Evolutionary conservation across 371 early-diverging fungal species (phyloP).

Genomic region (Funneliformis caledonium): DNA sequence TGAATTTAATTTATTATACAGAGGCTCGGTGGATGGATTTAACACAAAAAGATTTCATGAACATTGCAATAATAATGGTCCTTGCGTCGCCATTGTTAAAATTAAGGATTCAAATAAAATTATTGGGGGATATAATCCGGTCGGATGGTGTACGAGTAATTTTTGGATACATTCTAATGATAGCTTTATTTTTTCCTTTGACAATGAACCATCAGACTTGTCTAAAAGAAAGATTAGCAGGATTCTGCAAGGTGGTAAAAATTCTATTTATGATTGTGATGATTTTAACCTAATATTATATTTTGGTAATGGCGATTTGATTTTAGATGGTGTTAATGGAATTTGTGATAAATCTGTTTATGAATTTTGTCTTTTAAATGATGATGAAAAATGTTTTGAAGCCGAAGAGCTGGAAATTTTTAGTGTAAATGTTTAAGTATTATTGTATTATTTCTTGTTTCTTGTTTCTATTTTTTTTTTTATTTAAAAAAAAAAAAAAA

Average conservation of each 20-base stretch:
- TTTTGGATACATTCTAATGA: constrained; percentile 14
- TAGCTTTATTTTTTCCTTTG: constrained; percentile 25
- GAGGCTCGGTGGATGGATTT: constrained; percentile 3
- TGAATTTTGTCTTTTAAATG: background rate
- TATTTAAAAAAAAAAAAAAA: too few species aligned
- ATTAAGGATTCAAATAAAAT: constrained; percentile 4
- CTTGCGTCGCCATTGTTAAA: background rate
- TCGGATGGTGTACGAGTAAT: constrained; percentile 23
- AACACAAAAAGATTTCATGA: background rate
- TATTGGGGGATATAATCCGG: constrained; percentile 38
- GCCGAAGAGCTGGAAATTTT: background rate
- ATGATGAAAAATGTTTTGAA: background rate
- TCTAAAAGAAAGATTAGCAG: constrained; percentile 1
- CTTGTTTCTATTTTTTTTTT: too few species aligned
- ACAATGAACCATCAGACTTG: background rate
- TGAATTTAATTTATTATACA: constrained; percentile 31
- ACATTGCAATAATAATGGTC: constrained; percentile 20
- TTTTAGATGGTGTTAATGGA: background rate
- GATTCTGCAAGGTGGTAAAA: background rate
- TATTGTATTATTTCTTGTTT: background rate
- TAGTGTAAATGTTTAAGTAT: background rate
- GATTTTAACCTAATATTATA: background rate
- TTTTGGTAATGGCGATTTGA: constrained; percentile 5
- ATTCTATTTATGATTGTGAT: background rate
- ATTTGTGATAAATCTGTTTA: background rate